Percentiles rank a stretch among this genome's conserved stretches.
These are phyloP conservation scores for Lactarius indigo DNA, from an alignment of 768 basidiomycete genomes.

Conservation along the genomic window DNA sequence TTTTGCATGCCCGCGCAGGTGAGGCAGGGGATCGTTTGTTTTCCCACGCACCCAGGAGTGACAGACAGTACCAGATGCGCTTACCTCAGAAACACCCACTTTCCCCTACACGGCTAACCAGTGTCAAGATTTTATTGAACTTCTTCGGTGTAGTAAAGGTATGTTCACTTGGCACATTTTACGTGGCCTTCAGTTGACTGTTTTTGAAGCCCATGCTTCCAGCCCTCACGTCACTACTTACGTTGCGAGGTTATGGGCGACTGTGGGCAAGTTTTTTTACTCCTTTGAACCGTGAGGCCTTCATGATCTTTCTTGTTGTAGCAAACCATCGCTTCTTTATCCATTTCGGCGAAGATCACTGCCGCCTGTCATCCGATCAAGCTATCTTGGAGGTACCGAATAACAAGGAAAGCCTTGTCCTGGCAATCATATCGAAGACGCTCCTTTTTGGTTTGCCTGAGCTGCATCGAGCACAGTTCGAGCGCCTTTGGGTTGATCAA, in stretches of 20 bases:
- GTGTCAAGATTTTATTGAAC: background rate
- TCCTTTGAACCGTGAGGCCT: background rate
- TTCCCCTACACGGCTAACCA: background rate
- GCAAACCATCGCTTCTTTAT: background rate
- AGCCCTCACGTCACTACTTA: background rate
- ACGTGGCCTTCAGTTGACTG: background rate
- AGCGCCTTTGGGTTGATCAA: background rate
- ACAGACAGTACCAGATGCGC: background rate
- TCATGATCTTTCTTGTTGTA: background rate
- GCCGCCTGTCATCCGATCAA: background rate
- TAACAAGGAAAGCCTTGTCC: background rate
- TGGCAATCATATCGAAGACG: background rate
- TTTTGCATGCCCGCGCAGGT: background rate
- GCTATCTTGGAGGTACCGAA: background rate
- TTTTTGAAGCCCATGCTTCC: background rate
- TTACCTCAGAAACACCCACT: background rate
- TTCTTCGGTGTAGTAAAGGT: background rate
- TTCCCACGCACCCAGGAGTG: background rate
- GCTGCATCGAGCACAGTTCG: background rate
- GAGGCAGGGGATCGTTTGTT: background rate
- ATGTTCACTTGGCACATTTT: background rate
- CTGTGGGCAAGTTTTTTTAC: background rate
- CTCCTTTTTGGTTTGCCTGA: background rate
- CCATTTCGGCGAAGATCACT: slow-evolving; percentile 1
- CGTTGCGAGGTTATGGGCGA: background rate